Evolutionary conservation across 2,329 filamentous ascomycete genomes (phyloP).

Genomic region (Macroventuria anomochaeta): DNA sequence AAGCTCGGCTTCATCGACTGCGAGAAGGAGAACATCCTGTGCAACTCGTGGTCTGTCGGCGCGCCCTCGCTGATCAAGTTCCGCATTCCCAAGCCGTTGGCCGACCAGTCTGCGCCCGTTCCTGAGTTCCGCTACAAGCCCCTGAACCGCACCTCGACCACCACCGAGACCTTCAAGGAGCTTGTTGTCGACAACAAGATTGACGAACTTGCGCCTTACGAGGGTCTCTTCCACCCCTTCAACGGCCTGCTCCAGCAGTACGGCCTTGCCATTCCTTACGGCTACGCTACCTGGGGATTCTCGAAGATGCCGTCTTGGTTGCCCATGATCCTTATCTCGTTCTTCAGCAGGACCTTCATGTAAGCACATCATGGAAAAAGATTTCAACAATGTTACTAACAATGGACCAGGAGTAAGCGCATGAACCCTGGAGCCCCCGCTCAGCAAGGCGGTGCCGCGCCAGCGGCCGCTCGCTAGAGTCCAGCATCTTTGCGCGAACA

Average conservation of each 20-base stretch:
- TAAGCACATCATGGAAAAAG: conserved; percentile 53
- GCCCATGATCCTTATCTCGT: conserved; percentile 77
- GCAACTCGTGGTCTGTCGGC: conserved; percentile 73
- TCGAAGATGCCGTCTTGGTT: conserved; percentile 70
- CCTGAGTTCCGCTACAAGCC: conserved; percentile 69
- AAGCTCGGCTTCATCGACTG: conserved; percentile 75
- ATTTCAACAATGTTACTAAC: conserved; percentile 15
- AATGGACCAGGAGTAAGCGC: conserved; percentile 33
- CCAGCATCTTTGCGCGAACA: background rate
- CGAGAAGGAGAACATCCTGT: conserved; percentile 75
- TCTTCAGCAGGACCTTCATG: conserved; percentile 78
- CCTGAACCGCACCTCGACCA: conserved; percentile 73
- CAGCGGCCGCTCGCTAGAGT: conserved; percentile 21
- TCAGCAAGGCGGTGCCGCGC: conserved; percentile 17
- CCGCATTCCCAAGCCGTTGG: conserved; percentile 62
- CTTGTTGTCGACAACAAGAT: conserved; percentile 67
- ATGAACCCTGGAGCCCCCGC: conserved; percentile 22
- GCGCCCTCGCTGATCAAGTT: conserved; percentile 72
- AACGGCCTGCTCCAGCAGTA: conserved; percentile 70
- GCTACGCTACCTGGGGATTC: conserved; percentile 70
- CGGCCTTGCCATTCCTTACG: conserved; percentile 68
- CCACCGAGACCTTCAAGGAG: conserved; percentile 67
- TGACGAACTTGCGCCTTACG: conserved; percentile 58
- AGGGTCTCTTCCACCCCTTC: conserved; percentile 78
- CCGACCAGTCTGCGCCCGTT: conserved; percentile 69